phyloP scores from a whole-genome alignment of 192 early-diverging fungal genomes.

The Coemansia interrupta region DNA sequence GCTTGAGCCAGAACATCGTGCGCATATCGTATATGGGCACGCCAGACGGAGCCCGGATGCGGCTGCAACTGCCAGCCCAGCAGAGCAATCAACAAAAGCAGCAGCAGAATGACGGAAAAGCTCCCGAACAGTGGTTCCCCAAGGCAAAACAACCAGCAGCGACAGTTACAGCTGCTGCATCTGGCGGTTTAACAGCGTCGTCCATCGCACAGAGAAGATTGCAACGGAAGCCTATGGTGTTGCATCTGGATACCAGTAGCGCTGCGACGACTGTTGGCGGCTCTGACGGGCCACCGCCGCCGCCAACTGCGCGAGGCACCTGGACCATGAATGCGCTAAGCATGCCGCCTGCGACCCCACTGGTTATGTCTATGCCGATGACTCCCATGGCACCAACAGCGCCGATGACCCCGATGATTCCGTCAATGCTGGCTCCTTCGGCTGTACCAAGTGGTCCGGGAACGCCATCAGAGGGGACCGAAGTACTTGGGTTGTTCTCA shows the following conservation, averaged over 20 bases:
- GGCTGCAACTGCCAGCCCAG: constrained; percentile 5
- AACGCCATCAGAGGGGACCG: constrained; percentile 5
- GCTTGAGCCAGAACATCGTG: neutral
- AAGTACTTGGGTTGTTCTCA: constrained; percentile 7
- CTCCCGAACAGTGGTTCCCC: neutral
- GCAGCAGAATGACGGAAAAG: neutral
- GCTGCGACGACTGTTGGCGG: constrained; percentile 6
- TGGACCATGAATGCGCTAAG: constrained; percentile 19
- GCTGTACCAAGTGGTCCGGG: neutral
- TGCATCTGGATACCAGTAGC: constrained; percentile 27
- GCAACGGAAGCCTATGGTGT: constrained; percentile 36
- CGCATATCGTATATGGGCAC: neutral
- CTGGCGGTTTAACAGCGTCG: constrained; percentile 7
- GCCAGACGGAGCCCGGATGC: neutral
- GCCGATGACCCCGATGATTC: constrained; percentile 2
- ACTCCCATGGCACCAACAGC: neutral
- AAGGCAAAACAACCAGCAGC: neutral
- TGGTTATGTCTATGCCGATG: constrained; percentile 1
- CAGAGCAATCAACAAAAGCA: neutral
- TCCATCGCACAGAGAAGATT: constrained; percentile 42
- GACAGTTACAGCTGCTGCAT: neutral
- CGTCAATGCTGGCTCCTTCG: constrained; percentile 1
- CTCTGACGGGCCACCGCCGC: constrained; percentile 16
- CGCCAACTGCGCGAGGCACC: constrained; percentile 29
- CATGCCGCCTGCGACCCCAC: constrained; percentile 5